phyloP scores from a whole-genome alignment of 371 early-diverging fungal species.

The Furculomyces boomerangus region DNA sequence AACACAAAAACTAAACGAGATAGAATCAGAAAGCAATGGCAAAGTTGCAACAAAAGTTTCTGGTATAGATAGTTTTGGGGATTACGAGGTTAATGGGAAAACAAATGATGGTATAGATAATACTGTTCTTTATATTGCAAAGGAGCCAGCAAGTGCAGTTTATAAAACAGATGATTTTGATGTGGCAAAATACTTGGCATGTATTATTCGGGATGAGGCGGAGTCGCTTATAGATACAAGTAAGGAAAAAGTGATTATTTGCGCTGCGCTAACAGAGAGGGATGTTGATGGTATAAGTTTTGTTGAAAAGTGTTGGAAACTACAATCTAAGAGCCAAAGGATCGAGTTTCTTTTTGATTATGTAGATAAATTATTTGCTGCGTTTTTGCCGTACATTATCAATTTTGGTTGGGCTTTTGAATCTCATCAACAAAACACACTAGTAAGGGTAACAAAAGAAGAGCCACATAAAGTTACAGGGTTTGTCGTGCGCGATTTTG shows the following conservation, averaged over 20 bases:
- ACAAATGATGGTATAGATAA: not conserved
- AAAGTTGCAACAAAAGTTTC: constrained; percentile 8
- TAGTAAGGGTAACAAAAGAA: constrained; percentile 28
- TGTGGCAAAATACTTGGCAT: constrained; percentile 45
- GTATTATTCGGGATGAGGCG: constrained; percentile 38
- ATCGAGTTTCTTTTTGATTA: constrained; percentile 19
- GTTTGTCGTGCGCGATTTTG: constrained; percentile 55
- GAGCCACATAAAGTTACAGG: constrained; percentile 33
- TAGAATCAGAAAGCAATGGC: constrained; percentile 6
- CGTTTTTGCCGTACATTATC: constrained; percentile 41
- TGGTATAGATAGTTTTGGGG: too few relatives aligned
- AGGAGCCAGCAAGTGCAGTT: constrained; percentile 37
- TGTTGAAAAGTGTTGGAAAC: constrained; percentile 29
- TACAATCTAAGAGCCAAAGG: constrained; percentile 33
- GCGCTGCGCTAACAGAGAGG: constrained; percentile 43
- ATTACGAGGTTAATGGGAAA: too few relatives aligned
- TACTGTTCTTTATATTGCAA: constrained; percentile 5
- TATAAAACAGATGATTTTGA: constrained; percentile 32
- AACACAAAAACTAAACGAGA: constrained; percentile 8
- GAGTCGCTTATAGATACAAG: constrained; percentile 14
- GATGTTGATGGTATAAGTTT: constrained; percentile 29
- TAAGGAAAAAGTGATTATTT: constrained; percentile 35
- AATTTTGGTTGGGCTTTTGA: constrained; percentile 54
- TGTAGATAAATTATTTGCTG: constrained; percentile 27
- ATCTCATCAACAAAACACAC: constrained; percentile 49